These are phyloP conservation scores for Colletotrichum sp. DNA, from an alignment of 2,329 filamentous ascomycete species.

Conservation along the genomic window DNA sequence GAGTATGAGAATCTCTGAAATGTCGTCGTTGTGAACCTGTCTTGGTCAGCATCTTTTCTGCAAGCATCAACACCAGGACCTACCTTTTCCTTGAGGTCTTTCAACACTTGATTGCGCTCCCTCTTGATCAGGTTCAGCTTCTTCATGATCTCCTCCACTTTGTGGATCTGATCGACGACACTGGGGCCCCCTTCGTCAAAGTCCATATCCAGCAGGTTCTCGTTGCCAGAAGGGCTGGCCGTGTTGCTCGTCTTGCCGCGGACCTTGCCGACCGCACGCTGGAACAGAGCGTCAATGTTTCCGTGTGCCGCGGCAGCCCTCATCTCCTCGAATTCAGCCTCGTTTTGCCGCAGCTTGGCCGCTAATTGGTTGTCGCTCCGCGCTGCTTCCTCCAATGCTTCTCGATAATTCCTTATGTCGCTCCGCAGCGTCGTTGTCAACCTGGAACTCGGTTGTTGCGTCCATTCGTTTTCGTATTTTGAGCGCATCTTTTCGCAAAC, in stretches of 20 bases:
- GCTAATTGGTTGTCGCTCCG: constrained; percentile 86
- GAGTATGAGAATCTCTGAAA: constrained; percentile 93
- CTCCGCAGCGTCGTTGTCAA: constrained; percentile 86
- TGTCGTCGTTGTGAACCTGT: constrained; percentile 94
- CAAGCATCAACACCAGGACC: constrained; percentile 24
- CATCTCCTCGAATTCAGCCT: constrained; percentile 94
- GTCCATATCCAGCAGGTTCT: constrained; percentile 90
- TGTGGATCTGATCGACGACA: constrained; percentile 86
- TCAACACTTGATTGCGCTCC: constrained; percentile 89
- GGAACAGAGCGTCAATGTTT: constrained; percentile 88
- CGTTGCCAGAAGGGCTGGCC: constrained; percentile 63
- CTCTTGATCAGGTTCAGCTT: constrained; percentile 92
- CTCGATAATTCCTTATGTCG: constrained; percentile 86
- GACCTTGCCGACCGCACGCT: constrained; percentile 81
- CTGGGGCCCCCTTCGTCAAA: constrained; percentile 82
- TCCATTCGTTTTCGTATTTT: constrained; percentile 96
- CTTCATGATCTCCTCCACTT: constrained; percentile 88
- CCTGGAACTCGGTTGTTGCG: constrained; percentile 90
- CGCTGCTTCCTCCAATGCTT: constrained; percentile 87
- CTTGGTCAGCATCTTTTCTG: not conserved
- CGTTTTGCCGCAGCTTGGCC: constrained; percentile 83
- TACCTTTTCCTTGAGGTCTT: constrained; percentile 98
- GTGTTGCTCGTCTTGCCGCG: constrained; percentile 68
- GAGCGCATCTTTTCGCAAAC: constrained; percentile 99
- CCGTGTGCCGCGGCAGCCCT: constrained; percentile 84